These are phyloP conservation scores for Plantago ovata DNA, from an alignment of 257 asterid genomes.

Conservation along the genomic window DNA sequence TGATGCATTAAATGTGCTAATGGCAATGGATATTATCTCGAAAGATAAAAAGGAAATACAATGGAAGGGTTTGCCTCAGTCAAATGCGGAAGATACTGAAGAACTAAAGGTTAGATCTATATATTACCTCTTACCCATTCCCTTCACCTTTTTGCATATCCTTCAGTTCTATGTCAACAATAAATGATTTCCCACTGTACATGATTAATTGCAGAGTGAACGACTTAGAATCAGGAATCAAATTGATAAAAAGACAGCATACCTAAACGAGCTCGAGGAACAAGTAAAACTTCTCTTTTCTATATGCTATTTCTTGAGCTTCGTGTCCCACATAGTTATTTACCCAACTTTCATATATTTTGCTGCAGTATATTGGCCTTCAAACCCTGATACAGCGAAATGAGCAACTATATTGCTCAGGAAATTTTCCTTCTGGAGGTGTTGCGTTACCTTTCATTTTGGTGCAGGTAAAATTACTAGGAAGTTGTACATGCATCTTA, in stretches of 20 bases:
- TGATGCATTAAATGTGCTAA: conserved; percentile 84
- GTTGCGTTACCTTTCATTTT: conserved; percentile 94
- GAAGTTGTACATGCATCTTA: conserved; percentile 10
- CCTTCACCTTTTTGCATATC: neutral
- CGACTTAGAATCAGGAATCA: conserved; percentile 58
- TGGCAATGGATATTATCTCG: conserved; percentile 92
- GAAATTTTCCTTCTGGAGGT: conserved; percentile 93
- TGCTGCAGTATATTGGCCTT: conserved; percentile 65
- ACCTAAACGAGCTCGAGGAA: conserved; percentile 72
- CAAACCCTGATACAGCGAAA: conserved; percentile 84
- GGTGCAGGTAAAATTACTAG: conserved; percentile 67
- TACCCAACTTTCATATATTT: conserved; percentile 11
- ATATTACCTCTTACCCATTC: no score
- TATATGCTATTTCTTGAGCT: conserved; percentile 11
- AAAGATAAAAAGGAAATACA: conserved; percentile 88
- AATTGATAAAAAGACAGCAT: conserved; percentile 76
- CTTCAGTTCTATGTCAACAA: conserved; percentile 7
- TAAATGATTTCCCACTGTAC: conserved; percentile 2
- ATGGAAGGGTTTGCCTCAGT: conserved; percentile 84
- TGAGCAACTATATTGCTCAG: conserved; percentile 72
- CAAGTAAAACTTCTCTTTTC: conserved; percentile 45
- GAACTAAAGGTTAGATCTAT: conserved; percentile 52
- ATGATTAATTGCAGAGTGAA: conserved; percentile 47
- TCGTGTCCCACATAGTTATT: conserved; percentile 8
- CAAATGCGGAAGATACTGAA: conserved; percentile 67